Percentiles rank a stretch among this genome's conserved stretches.
phyloP scores from a whole-genome alignment of 495 filamentous ascomycete genomes.

The Aspergillus carlsbadensis region DNA sequence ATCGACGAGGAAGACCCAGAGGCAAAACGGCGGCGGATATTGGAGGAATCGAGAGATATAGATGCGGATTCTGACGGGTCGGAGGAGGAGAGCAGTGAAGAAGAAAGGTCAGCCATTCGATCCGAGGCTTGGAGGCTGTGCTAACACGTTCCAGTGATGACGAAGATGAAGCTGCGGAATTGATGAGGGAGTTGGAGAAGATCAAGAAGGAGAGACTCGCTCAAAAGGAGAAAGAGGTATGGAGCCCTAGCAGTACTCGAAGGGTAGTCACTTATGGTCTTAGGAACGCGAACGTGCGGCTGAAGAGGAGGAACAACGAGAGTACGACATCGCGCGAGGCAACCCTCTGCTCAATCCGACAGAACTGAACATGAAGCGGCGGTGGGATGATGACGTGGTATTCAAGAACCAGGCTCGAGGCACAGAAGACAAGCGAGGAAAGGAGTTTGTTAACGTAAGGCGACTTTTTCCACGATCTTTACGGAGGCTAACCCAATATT shows the following conservation, averaged over 20 bases:
- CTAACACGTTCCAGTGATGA: slow-evolving; percentile 54
- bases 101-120: slow-evolving; percentile 52
- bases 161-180: slow-evolving; percentile 85
- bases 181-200: slow-evolving; percentile 91
- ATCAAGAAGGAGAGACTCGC: slow-evolving; percentile 88
- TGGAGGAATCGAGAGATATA: slow-evolving; percentile 85
- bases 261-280: slow-evolving; percentile 12
- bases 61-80: slow-evolving; percentile 83
- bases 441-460: slow-evolving; percentile 92
- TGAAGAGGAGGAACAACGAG: slow-evolving; percentile 76
- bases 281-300: slow-evolving; percentile 73
- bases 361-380: slow-evolving; percentile 46
- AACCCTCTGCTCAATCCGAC: slow-evolving; percentile 84
- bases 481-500: slow-evolving; percentile 21
- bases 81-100: slow-evolving; percentile 68
- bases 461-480: background rate
- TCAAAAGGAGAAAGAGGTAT: slow-evolving; percentile 78
- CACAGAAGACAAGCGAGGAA: slow-evolving; percentile 88
- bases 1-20: slow-evolving; percentile 70
- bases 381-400: slow-evolving; percentile 99
- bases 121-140: background rate
- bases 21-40: slow-evolving; percentile 78
- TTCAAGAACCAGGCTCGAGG: slow-evolving; percentile 98
- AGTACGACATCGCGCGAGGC: slow-evolving; percentile 85
- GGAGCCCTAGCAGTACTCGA: background rate